These are phyloP conservation scores for Suhomyces chickasaworum DNA, from an alignment of 1,139 yeast species.

Conservation along the genomic window DNA sequence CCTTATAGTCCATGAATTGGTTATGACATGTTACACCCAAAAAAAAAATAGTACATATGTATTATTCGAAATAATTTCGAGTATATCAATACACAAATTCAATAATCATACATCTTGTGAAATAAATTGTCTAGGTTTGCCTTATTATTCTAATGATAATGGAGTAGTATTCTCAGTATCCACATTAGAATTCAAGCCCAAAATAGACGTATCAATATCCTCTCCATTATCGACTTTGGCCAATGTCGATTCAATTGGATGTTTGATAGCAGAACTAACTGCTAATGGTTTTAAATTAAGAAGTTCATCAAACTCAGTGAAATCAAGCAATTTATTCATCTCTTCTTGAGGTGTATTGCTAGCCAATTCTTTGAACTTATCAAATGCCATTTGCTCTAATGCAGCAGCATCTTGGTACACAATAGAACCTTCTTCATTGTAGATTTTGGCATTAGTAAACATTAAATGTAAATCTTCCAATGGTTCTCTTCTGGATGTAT, in stretches of 20 bases:
- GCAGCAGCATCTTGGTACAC: constrained; percentile 76
- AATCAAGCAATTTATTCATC: constrained; percentile 42
- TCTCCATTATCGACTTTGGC: constrained; percentile 27
- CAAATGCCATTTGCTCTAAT: constrained; percentile 54
- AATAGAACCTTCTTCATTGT: constrained; percentile 86
- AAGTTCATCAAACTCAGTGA: constrained; percentile 50
- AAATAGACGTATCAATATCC: constrained; percentile 24
- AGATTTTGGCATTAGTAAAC: constrained; percentile 81
- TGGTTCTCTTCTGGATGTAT: constrained; percentile 59
- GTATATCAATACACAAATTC: not conserved
- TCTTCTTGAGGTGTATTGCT: constrained; percentile 27
- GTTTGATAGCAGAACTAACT: constrained; percentile 27
- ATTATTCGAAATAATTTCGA: not conserved
- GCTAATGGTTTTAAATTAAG: constrained; percentile 46
- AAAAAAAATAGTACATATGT: not conserved
- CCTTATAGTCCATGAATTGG: not conserved
- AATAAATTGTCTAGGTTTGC: not conserved
- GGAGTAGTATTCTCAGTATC: constrained; percentile 17
- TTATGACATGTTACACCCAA: not conserved
- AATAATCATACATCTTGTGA: constrained; percentile 5
- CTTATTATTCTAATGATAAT: constrained; percentile 8
- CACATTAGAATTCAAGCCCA: constrained; percentile 16
- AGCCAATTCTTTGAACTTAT: constrained; percentile 34
- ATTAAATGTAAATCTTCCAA: constrained; percentile 73
- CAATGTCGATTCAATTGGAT: constrained; percentile 26